Conservation (phyloP, 179 eudicot genomes). For the Beta corolliflora region DNA sequence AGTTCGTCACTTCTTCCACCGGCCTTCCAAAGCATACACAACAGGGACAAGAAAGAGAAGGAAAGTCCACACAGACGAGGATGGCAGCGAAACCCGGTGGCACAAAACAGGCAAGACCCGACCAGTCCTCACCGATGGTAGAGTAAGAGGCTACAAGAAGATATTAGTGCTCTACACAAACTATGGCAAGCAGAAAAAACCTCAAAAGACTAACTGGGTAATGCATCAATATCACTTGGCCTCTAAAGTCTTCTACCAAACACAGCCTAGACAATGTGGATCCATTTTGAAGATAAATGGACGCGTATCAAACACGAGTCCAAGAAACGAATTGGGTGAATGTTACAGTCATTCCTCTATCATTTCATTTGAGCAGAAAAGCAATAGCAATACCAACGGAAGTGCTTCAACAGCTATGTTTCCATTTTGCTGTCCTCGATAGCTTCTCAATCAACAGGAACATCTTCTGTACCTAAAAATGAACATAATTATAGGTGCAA, state of each 20-base stretch:
- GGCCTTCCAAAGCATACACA: conserved; percentile 45
- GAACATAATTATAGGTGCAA: conserved; percentile 6
- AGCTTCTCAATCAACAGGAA: not conserved
- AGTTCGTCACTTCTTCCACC: conserved; percentile 41
- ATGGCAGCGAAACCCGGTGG: conserved; percentile 45
- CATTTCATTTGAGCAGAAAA: conserved; percentile 39
- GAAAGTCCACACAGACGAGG: conserved; percentile 40
- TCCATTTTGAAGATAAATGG: conserved; percentile 35
- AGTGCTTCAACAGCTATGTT: conserved; percentile 29
- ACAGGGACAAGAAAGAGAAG: conserved; percentile 41
- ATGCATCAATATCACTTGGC: conserved; percentile 45
- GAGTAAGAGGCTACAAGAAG: conserved; percentile 38
- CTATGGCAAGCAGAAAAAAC: conserved; percentile 43
- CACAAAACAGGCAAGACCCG: conserved; percentile 44
- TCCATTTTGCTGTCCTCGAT: conserved; percentile 46
- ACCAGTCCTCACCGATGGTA: conserved; percentile 27
- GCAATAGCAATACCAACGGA: conserved; percentile 20
- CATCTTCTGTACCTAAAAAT: conserved; percentile 1
- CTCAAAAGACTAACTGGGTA: conserved; percentile 43
- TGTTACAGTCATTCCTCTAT: conserved; percentile 29
- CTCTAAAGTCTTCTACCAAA: conserved; percentile 44
- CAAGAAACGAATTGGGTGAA: conserved; percentile 26
- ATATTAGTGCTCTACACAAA: conserved; percentile 42
- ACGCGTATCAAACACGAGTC: conserved; percentile 17
- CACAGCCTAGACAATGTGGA: conserved; percentile 44